phyloP scores from a whole-genome alignment of 345 rosid species.

The Murraya paniculata region DNA sequence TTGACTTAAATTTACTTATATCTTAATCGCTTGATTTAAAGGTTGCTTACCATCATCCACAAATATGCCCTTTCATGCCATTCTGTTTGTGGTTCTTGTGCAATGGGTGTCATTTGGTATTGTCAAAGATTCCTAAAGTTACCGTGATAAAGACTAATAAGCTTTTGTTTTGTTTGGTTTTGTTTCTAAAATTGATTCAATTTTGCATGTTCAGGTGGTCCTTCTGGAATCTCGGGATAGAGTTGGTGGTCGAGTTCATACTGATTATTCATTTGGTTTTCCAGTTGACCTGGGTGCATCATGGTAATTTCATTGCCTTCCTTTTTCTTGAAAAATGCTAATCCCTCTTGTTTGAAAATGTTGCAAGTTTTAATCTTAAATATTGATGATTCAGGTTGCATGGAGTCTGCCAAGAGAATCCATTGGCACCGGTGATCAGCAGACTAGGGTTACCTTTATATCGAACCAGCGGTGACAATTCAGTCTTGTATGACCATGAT shows the following conservation, averaged over 20 bases:
- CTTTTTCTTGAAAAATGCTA: neutral
- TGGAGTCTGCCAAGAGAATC: constrained; percentile 93
- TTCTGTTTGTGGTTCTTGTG: neutral
- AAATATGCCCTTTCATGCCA: neutral
- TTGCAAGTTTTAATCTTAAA: neutral
- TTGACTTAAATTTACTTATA: neutral
- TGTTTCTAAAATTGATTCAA: constrained; percentile 1
- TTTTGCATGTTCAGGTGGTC: constrained; percentile 47
- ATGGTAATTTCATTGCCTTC: constrained; percentile 40
- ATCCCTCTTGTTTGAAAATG: neutral
- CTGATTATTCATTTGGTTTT: constrained; percentile 84
- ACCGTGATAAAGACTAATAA: neutral
- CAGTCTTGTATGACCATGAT: constrained; percentile 94
- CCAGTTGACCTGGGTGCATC: constrained; percentile 98
- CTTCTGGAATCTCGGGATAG: constrained; percentile 86
- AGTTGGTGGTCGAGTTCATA: constrained; percentile 81
- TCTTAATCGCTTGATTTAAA: neutral
- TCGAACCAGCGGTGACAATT: constrained; percentile 94
- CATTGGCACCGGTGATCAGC: constrained; percentile 82
- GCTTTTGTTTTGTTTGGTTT: neutral
- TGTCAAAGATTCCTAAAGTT: neutral
- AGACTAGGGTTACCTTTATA: constrained; percentile 85
- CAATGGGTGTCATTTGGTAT: neutral
- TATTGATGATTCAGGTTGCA: constrained; percentile 63
- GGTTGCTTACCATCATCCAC: neutral